A percentile compares a stretch with the other conserved stretches of the same genome.
These are phyloP conservation scores for Lithohypha guttulata DNA, from an alignment of 2,329 filamentous ascomycete species.

Conservation along the genomic window DNA sequence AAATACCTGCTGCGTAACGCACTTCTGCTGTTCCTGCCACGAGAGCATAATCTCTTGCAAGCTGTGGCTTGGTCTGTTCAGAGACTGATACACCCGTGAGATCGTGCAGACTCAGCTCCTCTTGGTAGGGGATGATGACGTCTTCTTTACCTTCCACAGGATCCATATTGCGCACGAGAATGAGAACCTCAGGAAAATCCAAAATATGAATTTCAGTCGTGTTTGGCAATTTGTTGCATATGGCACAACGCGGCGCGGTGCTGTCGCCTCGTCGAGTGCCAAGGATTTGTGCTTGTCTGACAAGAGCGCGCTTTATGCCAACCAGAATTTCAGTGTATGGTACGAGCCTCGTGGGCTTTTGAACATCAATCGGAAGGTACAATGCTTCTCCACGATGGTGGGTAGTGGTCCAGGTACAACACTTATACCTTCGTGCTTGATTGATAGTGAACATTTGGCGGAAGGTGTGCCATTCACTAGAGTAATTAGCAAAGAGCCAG, in stretches of 20 bases:
- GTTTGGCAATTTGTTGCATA: too few relatives aligned
- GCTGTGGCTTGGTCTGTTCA: too few relatives aligned
- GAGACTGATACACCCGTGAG: too few relatives aligned
- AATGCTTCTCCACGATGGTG: neutral
- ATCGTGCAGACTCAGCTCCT: too few relatives aligned
- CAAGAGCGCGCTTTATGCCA: neutral
- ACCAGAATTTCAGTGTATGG: too few relatives aligned
- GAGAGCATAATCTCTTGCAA: neutral
- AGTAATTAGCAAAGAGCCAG: neutral
- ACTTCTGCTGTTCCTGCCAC: neutral
- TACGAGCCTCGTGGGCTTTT: too few relatives aligned
- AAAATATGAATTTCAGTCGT: neutral
- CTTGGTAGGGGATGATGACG: too few relatives aligned
- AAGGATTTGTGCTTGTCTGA: neutral
- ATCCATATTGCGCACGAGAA: neutral
- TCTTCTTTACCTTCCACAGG: neutral
- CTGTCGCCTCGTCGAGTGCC: too few relatives aligned
- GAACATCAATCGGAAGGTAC: neutral
- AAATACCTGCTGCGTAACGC: neutral
- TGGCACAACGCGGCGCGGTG: too few relatives aligned
- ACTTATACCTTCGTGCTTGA: neutral
- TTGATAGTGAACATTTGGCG: neutral
- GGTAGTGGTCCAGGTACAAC: neutral
- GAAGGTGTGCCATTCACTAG: slow-evolving; percentile 1
- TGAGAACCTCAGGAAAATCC: neutral